A percentile compares a stretch with the other conserved stretches of the same genome.
Evolutionary conservation across 768 basidiomycete species (phyloP).

Genomic region (Naganishia antarctica): DNA sequence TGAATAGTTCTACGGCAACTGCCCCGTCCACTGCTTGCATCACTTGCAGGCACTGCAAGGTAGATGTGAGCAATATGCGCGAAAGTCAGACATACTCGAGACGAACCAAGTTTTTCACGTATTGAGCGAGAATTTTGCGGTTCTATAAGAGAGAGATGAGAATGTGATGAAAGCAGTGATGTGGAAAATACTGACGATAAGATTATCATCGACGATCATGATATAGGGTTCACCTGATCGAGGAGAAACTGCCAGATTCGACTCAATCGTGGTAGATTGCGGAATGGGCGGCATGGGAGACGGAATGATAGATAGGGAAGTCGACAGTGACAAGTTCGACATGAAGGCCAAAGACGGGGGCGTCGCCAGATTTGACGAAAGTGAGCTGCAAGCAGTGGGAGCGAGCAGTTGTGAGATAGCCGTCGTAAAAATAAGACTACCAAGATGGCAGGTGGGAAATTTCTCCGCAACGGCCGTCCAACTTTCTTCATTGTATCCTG

Average conservation of each 20-base stretch:
- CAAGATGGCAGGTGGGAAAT: not conserved
- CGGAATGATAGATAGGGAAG: not conserved
- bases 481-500: not conserved
- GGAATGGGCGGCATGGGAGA: not conserved
- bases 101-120: constrained; percentile 5
- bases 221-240: not conserved
- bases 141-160: not conserved
- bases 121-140: constrained; percentile 5
- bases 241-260: not conserved
- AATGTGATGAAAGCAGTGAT: not conserved
- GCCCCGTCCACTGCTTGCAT: constrained; percentile 4
- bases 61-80: too few relatives aligned
- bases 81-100: not conserved
- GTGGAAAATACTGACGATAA: not conserved
- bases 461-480: not conserved
- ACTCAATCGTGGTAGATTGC: not conserved
- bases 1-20: constrained; percentile 7
- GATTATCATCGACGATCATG: constrained; percentile 11
- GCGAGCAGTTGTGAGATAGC: not conserved
- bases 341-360: not conserved
- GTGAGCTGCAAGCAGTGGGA: too few relatives aligned
- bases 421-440: not conserved
- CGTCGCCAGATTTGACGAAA: not conserved
- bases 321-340: not conserved
- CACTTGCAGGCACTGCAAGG: not conserved